phyloP scores from a whole-genome alignment of 768 basidiomycete species.

The Boletus bicolor region DNA sequence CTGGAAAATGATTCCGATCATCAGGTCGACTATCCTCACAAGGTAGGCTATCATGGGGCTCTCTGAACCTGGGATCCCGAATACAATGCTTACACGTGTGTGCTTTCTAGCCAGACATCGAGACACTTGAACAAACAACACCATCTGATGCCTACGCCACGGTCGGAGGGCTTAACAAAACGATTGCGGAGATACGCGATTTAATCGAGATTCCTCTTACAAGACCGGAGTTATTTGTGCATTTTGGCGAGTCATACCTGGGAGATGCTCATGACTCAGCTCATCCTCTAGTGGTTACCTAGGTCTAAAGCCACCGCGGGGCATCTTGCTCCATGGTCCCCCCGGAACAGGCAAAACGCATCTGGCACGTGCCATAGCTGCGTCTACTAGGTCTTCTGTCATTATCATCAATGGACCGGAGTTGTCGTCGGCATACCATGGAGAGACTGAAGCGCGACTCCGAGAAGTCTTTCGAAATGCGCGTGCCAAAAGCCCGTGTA shows the following conservation, averaged over 20 bases:
- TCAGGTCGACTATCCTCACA: constrained; percentile 30
- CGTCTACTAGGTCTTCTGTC: constrained; percentile 82
- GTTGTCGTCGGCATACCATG: constrained; percentile 92
- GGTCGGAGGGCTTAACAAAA: constrained; percentile 85
- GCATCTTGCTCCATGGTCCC: constrained; percentile 91
- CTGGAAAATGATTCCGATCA: constrained; percentile 29
- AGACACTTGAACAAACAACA: constrained; percentile 43
- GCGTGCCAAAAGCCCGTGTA: constrained; percentile 76
- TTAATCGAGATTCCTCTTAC: constrained; percentile 84
- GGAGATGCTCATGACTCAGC: constrained; percentile 15
- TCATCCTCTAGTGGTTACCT: constrained; percentile 3
- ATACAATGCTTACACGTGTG: constrained; percentile 14
- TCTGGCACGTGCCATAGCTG: constrained; percentile 89
- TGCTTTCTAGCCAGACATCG: constrained; percentile 41
- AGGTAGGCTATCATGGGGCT: constrained; percentile 26
- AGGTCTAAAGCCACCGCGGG: constrained; percentile 95
- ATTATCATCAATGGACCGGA: constrained; percentile 95
- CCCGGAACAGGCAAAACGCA: constrained; percentile 99
- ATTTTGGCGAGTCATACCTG: constrained; percentile 53
- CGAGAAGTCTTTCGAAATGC: constrained; percentile 90
- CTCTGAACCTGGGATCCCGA: constrained; percentile 1
- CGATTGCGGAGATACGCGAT: constrained; percentile 82
- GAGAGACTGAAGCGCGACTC: constrained; percentile 90
- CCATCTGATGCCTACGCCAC: constrained; percentile 64
- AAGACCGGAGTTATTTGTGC: constrained; percentile 74